These are phyloP conservation scores for Fusarium equiseti DNA, from an alignment of 2,329 filamentous ascomycete species.

Conservation along the genomic window DNA sequence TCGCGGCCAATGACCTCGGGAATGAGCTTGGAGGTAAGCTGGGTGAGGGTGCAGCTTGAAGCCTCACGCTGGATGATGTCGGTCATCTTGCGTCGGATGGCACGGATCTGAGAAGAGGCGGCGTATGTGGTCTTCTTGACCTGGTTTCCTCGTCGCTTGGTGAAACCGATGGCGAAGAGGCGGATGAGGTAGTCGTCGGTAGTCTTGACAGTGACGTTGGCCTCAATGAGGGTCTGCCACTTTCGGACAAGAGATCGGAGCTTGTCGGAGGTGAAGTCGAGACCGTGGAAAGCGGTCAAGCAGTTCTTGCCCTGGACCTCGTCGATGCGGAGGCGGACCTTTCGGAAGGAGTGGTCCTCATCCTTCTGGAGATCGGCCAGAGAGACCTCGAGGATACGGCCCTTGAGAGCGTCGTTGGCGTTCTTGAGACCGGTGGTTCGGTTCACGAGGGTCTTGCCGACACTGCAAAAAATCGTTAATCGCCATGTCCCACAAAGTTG, in stretches of 20 bases:
- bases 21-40: constrained; percentile 98
- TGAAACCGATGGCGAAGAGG: constrained; percentile 99
- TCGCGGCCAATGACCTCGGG: constrained; percentile 99
- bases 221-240: constrained; percentile 99
- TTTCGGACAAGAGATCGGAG: constrained; percentile 98
- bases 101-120: constrained; percentile 94
- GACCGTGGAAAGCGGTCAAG: constrained; percentile 99
- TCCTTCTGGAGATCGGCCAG: constrained; percentile 99
- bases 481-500: constrained; percentile 29
- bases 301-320: constrained; percentile 99
- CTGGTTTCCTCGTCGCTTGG: constrained; percentile 98
- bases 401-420: constrained; percentile 99
- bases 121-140: constrained; percentile 99
- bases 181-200: constrained; percentile 99
- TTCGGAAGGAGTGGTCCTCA: constrained; percentile 99
- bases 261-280: constrained; percentile 99
- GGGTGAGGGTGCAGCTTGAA: constrained; percentile 90
- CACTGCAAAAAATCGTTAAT: constrained; percentile 69
- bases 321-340: constrained; percentile 98
- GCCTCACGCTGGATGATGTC: constrained; percentile 99
- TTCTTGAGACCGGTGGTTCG: constrained; percentile 99
- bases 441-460: constrained; percentile 99
- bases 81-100: constrained; percentile 99
- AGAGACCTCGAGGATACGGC: constrained; percentile 98
- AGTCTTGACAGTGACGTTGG: constrained; percentile 99